phyloP scores from a whole-genome alignment of 2,329 filamentous ascomycete genomes.

The Penicillium palitans region DNA sequence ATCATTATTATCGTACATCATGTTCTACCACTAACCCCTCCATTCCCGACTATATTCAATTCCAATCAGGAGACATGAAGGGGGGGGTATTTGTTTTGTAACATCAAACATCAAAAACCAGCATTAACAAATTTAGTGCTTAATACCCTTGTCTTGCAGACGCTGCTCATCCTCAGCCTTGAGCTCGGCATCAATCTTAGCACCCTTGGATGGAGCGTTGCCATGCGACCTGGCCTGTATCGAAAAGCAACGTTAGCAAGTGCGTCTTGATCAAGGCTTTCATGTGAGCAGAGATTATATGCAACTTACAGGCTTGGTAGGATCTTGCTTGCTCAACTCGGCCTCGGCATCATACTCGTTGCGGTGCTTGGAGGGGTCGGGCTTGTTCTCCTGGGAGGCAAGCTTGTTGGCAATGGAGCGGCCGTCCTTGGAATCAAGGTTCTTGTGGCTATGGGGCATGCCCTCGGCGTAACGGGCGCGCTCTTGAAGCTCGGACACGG shows the following conservation, averaged over 20 bases:
- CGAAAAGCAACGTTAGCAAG: constrained; percentile 7
- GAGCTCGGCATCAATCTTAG: constrained; percentile 49
- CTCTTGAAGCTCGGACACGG: constrained; percentile 54
- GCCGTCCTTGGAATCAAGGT: constrained; percentile 64
- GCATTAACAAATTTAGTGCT: constrained; percentile 26
- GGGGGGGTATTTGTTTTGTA: constrained; percentile 8
- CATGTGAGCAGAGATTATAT: too few relatives aligned
- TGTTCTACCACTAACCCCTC: constrained; percentile 70
- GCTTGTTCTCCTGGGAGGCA: constrained; percentile 36
- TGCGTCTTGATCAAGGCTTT: background rate
- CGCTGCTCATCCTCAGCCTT: constrained; percentile 47
- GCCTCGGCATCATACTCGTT: constrained; percentile 36
- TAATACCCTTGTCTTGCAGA: constrained; percentile 46
- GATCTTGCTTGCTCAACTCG: constrained; percentile 43
- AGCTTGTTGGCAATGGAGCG: constrained; percentile 49
- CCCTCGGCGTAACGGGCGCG: constrained; percentile 70
- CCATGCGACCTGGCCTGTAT: constrained; percentile 47
- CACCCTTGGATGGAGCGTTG: constrained; percentile 49
- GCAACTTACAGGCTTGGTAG: constrained; percentile 43
- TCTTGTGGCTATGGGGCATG: constrained; percentile 65
- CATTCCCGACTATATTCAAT: constrained; percentile 4
- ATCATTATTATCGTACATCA: constrained; percentile 59
- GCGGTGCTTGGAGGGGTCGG: constrained; percentile 27
- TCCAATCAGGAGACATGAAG: constrained; percentile 8
- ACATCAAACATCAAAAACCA: constrained; percentile 4